Conservation (phyloP, 2,329 filamentous ascomycete species). For the Pseudogymnoascus sp. region DNA sequence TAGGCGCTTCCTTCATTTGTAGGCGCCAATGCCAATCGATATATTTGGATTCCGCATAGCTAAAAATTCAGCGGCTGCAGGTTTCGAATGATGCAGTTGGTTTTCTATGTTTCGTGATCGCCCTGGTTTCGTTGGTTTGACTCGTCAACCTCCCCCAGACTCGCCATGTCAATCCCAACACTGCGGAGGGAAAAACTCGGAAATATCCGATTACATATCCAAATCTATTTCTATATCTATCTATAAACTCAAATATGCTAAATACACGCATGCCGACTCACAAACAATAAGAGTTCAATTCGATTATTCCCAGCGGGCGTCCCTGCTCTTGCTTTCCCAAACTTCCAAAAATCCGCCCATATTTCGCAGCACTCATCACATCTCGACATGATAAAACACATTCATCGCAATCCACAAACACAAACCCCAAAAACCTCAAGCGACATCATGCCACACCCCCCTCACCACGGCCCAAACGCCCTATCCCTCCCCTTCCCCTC, state of each 20-base stretch:
- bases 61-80: not conserved
- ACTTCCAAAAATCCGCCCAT: not conserved
- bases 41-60: not conserved
- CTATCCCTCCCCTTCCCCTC: constrained; percentile 24
- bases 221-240: not conserved
- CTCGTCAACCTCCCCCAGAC: not conserved
- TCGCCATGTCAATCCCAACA: not conserved
- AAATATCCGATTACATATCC: not conserved
- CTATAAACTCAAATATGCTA: not conserved
- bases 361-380: not conserved
- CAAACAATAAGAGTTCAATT: not conserved
- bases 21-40: not conserved
- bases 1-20: not conserved
- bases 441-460: not conserved
- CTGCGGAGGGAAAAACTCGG: not conserved
- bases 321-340: not conserved
- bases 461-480: not conserved
- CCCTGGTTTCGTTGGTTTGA: not conserved
- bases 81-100: not conserved
- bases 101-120: not conserved
- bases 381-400: not conserved
- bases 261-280: not conserved
- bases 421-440: not conserved
- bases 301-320: not conserved
- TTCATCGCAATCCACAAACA: not conserved